Evolutionary conservation across 139 green algal species (phyloP), one percentile per base, ranked within the genome.

Genomic region (Bryopsis sp.): DNA sequence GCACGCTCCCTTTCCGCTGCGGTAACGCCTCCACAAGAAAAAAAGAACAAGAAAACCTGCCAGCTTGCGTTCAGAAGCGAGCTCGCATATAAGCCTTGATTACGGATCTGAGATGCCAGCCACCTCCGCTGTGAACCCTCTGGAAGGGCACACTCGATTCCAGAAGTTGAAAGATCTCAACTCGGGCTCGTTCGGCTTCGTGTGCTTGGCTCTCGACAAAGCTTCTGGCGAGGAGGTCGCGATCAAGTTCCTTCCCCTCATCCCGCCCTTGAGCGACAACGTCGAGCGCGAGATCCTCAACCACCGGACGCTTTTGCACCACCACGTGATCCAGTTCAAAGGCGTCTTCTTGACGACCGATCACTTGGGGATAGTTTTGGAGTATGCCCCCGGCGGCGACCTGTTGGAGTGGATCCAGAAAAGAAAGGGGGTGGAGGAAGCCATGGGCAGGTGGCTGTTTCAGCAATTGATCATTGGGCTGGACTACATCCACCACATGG

Each of bases 251-350:
- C 81, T 75, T 4, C 48, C 5, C 5, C 8, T 67, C 31, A 47
- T 8, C 7, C 5, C 29, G 8, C 11, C 47, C 65, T 76, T 89
- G 85, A 93, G 96, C n/a, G 86, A 89, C 47, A 90, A 95, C 78
- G 89, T 96, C 58, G 73, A 88, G 72, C 75, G 88, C 19, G 89
- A 96, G 62, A 93, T 96, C 66, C 61, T 94, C 36, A 96, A 95
- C 67, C 89, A 96, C 65, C 67, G 89, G 7, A 79, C 73, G 22
- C 74, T 96, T 24, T 77, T 86, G 47, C 89, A 96, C 69, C 89
- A 87, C 22, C 90, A 96, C 78, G 90, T 96, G 33, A 76, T 96
- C 2, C 78, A 85, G 50, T 96, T 96, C 78, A 89, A 88, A 33
- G 86, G 91, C 76, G 85, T 87, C 26, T 88, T 86, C 47, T 66